Percentiles rank a stretch among this genome's conserved stretches.
These are phyloP conservation scores for Acanthamoeba royreba DNA, from an alignment of 208 protist species.

Conservation along the genomic window DNA sequence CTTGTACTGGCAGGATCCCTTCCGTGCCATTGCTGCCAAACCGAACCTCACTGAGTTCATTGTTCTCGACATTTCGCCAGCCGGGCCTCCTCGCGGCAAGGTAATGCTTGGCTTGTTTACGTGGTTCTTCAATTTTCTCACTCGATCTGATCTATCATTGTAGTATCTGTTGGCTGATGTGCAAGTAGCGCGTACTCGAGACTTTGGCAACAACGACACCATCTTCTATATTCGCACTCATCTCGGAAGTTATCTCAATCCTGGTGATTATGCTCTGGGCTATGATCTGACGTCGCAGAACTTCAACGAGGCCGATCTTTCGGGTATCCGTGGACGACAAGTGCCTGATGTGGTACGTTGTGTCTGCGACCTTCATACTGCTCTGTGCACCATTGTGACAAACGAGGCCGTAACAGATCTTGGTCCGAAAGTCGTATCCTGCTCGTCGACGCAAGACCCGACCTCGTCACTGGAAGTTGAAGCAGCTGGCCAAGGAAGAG, in stretches of 20 bases:
- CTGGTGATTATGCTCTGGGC: slow-evolving; percentile 84
- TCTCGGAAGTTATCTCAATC: slow-evolving; percentile 89
- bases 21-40: slow-evolving; percentile 83
- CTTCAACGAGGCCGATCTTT: slow-evolving; percentile 88
- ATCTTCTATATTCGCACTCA: slow-evolving; percentile 89
- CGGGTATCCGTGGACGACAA: slow-evolving; percentile 43
- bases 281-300: slow-evolving; percentile 82
- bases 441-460: slow-evolving; percentile 18
- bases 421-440: slow-evolving; percentile 74
- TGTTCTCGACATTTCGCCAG: slow-evolving; percentile 90
- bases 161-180: slow-evolving; percentile 88
- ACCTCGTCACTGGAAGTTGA: slow-evolving; percentile 68
- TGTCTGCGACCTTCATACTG: background rate
- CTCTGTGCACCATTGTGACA: background rate
- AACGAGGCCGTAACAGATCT: slow-evolving; percentile 32
- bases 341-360: slow-evolving; percentile 52
- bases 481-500: slow-evolving; percentile 52
- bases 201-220: slow-evolving; percentile 94
- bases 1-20: slow-evolving; percentile 93
- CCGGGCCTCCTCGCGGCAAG: slow-evolving; percentile 59
- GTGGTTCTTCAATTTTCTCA: background rate
- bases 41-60: slow-evolving; percentile 91
- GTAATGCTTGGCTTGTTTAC: background rate
- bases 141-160: background rate
- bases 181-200: slow-evolving; percentile 90